Evolutionary conservation across 1,284 basidiomycete species (phyloP), one percentile per base, ranked within the genome.

Genomic region (Rhodofomes roseus): DNA sequence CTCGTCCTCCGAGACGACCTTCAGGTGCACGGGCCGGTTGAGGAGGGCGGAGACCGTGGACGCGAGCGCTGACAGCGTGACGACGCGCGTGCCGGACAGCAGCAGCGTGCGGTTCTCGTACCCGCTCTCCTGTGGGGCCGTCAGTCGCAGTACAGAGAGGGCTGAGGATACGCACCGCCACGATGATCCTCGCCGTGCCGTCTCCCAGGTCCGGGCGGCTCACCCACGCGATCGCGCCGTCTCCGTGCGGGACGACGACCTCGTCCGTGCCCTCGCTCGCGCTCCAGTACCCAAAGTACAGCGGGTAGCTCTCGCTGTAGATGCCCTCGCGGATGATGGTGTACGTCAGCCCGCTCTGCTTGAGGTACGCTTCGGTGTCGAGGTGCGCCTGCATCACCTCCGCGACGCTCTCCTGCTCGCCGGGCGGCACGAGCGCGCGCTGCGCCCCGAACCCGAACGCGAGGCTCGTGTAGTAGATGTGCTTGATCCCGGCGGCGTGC

Each of bases 401-500:
- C 7, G 74, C 70, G 40, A 65, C 63, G 62, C 72, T 74, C 27
- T 51, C 48, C 1, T 2, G 29, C 29, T 51, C 48, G 4, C 48
- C 48, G 14, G 18, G 14, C 1, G 25, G 25, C 27, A 34, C 48
- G 27, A 31, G 48, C 12, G 8, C 48, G 8, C 25, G 6, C 39
- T 66, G 27, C 4, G 37, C 39, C 23, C 46, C 68, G 44, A 63
- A 65, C 18, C 67, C 73, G 61, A 73, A 76, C 39, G 70, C 71
- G 56, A 77, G 72, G 22, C 73, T 75, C 23, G 76, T 78, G 63
- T 78, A 78, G 64, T 72, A 75, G 56, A 78, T n/a, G n/a, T n/a
- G n/a, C n/a, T n/a, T n/a, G 62, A 77, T 63, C 1, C 72, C 73
- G 3, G 60, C 65, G 8, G 67, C 63, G 52, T 69, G 69, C 7